phyloP scores from a whole-genome alignment of 2,329 filamentous ascomycete species.

The Dryadomyces quercus-mongolicae region DNA sequence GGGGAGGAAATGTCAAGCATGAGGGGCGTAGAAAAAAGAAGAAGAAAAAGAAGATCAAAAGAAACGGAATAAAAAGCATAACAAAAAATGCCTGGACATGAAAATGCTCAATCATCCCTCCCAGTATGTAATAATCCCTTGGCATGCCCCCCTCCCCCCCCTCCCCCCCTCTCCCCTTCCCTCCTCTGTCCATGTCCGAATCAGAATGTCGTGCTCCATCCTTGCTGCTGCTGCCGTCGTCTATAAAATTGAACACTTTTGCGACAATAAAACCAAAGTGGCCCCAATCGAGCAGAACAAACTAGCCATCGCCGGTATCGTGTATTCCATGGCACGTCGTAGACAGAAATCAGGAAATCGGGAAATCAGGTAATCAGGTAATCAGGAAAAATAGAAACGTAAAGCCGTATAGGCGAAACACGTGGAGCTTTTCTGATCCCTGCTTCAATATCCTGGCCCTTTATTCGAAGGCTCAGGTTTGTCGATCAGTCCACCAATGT shows the following conservation, averaged over 20 bases:
- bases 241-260: neutral
- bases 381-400: too few species aligned
- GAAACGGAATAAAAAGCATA: neutral
- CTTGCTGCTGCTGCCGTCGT: neutral
- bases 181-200: too few species aligned
- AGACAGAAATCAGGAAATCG: too few species aligned
- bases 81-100: neutral
- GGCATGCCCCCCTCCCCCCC: neutral
- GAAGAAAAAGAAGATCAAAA: neutral
- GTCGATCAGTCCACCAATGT: conserved; percentile 51
- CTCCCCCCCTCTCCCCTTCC: too few species aligned
- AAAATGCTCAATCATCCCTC: neutral
- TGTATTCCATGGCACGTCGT: too few species aligned
- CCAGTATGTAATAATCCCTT: neutral
- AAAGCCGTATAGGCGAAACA: neutral
- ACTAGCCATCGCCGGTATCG: too few species aligned
- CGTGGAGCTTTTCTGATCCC: neutral
- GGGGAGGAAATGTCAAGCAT: neutral
- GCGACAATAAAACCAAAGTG: neutral
- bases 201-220: neutral
- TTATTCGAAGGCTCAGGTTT: conserved; percentile 29
- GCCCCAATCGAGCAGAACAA: too few species aligned
- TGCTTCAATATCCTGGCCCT: neutral
- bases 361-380: too few species aligned
- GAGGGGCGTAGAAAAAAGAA: neutral